Conservation (phyloP, 306 rosid species). For the Hippophae rhamnoides region DNA sequence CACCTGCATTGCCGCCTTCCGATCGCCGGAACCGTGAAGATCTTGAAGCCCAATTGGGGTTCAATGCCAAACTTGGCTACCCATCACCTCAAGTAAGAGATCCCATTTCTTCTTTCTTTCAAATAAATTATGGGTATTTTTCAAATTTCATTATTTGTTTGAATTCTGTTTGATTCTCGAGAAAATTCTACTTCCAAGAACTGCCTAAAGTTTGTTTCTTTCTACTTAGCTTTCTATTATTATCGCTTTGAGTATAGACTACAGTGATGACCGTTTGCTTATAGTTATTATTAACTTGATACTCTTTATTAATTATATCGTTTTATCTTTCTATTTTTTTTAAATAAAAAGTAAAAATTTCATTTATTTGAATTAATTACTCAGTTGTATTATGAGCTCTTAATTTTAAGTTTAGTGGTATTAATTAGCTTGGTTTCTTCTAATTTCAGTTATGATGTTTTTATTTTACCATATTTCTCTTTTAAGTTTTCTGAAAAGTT, state of each 20-base stretch:
- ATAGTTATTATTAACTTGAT: too few relatives aligned
- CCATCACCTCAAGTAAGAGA: conserved; percentile 75
- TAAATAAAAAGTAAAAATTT: too few relatives aligned
- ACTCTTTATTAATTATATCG: too few relatives aligned
- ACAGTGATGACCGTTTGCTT: conserved; percentile 4
- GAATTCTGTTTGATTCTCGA: conserved; percentile 2
- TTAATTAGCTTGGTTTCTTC: neutral
- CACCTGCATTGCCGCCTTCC: conserved; percentile 14
- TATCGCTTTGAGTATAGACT: conserved; percentile 19
- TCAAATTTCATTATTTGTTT: neutral
- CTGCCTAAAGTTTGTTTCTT: neutral
- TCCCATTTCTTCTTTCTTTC: neutral
- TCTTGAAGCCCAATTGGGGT: conserved; percentile 56
- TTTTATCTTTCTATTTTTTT: too few relatives aligned
- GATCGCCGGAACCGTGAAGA: conserved; percentile 30
- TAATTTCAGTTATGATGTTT: too few relatives aligned
- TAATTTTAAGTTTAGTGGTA: neutral
- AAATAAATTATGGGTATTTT: neutral
- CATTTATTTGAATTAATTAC: too few relatives aligned
- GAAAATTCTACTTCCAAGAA: neutral
- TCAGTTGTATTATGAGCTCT: neutral
- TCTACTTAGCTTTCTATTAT: neutral
- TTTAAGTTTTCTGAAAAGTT: too few relatives aligned
- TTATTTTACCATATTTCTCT: too few relatives aligned
- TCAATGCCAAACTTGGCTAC: conserved; percentile 35